A percentile compares a stretch with the other conserved stretches of the same genome.
These are phyloP conservation scores for Ganoderma lucidum DNA, from an alignment of 1,284 basidiomycete genomes.

Conservation along the genomic window DNA sequence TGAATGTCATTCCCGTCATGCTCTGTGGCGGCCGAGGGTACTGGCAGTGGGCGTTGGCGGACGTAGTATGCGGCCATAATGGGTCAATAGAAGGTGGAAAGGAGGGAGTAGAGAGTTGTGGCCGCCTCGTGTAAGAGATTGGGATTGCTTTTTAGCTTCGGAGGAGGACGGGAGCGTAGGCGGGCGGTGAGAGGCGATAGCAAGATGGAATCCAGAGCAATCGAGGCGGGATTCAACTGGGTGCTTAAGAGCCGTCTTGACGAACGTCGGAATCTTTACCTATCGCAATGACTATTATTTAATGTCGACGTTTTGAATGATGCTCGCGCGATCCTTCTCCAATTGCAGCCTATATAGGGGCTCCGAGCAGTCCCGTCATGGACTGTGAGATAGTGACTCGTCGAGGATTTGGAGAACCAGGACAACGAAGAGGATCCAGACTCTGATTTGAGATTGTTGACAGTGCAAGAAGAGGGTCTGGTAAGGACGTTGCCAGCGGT, in stretches of 20 bases:
- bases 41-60: conserved; percentile 22
- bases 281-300: background rate
- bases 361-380: background rate
- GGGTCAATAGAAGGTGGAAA: background rate
- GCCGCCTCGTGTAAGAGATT: background rate
- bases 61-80: conserved; percentile 40
- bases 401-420: background rate
- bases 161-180: background rate
- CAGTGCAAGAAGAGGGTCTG: background rate
- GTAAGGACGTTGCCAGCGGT: conserved; percentile 10
- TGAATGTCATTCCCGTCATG: background rate
- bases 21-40: conserved; percentile 1
- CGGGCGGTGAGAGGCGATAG: background rate
- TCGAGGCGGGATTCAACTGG: conserved; percentile 8
- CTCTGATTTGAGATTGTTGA: background rate
- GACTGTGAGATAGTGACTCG: background rate
- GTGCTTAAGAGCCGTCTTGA: conserved; percentile 15
- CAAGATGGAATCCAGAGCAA: conserved; percentile 6
- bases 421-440: background rate
- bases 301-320: background rate
- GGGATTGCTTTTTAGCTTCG: conserved; percentile 14
- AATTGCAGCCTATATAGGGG: background rate
- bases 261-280: conserved; percentile 18
- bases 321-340: background rate
- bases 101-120: background rate